Evolutionary conservation across 73 alveolate genomes (phyloP), one percentile per base, ranked within the genome.

Genomic region (Loxodes magnus): DNA sequence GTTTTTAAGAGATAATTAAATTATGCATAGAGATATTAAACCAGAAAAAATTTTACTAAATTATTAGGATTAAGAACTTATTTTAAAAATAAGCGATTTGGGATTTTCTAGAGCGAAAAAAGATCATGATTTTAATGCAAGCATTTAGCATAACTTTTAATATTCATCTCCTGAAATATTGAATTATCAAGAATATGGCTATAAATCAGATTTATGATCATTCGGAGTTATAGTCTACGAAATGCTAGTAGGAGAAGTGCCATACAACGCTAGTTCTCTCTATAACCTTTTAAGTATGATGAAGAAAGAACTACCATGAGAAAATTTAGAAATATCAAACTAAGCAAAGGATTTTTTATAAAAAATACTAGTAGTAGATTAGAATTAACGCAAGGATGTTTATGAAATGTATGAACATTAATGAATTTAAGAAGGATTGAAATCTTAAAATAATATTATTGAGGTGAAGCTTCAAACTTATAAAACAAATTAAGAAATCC

Each of bases 131-230:
- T 74, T 57, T 58, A 56, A 82, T 38, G 72, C 59, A 59, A 87
- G 94, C 26, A 82, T 93, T 4, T 85, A 95, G 28, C 96, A 96
- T n/a, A 82, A 96, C 5, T 95, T 95, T 3, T 74, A 87, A 56
- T 89, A 85, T 52, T 93, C 95, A 34, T 82, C 96, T 0, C 98
- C 98, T 12, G 98, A 89, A 65, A 82, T 89, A 12, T 79, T 85
- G 38, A 17, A 62, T 55, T 90, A 90, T 2, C 26, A 65, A 51
- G 54, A 51, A n/a, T 86, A 70, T 35, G 84, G 84, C 2, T 56
- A 34, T 3, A 71, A 61, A 21, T 71, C 38, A 0, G 84, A 70
- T 41, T 19, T 70, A 31, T 70, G 84, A 77, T 25, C 61, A 1
- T 20, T 28, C 29, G 84, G 84, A 4, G 84, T 70, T 2, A 53